Base-by-base conservation (phyloP, 768 basidiomycete species). In the Suillus ampliporus region DNA sequence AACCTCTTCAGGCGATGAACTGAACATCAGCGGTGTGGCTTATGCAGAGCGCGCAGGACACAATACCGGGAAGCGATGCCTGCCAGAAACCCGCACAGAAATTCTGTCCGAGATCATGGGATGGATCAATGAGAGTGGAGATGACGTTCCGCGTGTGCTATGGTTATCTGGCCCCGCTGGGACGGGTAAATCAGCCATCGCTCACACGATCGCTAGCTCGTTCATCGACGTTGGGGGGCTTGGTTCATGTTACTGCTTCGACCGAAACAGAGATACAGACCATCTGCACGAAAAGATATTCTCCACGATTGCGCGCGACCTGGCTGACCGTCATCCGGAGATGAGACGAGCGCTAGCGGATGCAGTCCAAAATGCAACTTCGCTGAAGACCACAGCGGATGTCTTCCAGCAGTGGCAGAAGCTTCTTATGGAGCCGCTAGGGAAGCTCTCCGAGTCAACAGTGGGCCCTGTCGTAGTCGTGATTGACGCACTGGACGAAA, bases 401-500 rank as follows among this genome's bases (percentile, higher is more conserved):
- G 17, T 58, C 14, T 21, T 23, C 9, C 37, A 44, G 15, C 66
- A 71, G 48, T 65, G 71, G 34, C 57, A 62, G n/a, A 63, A 65
- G 17, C 47, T 71, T 31, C 66, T 71, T 31, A n/a, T 68, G 43
- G 46, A 53, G 14, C 66, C 71, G 4, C 21, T 67, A n/a, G n/a
- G n/a, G 14, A 62, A 65, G 26, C 38, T 69, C 52, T 44, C 43
- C 19, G 57, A 17, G 11, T 14, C 28, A 28, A 17, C 43, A 10
- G n/a, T 47, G 17, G 66, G 68, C 10, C 73, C 68, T 26, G 64
- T 72, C 14, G 34, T 71, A 10, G 62, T 72, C 35, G 61, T 74
- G 59, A 68, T 73, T 38, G 73, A 74, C 43, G 73, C 60, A 15
- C 28, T 70, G 31, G 67, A 70, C 48, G 67, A 64, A 44, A 65